phyloP scores from a whole-genome alignment of 1,284 basidiomycete species.

The Violaceomyces palustris region DNA sequence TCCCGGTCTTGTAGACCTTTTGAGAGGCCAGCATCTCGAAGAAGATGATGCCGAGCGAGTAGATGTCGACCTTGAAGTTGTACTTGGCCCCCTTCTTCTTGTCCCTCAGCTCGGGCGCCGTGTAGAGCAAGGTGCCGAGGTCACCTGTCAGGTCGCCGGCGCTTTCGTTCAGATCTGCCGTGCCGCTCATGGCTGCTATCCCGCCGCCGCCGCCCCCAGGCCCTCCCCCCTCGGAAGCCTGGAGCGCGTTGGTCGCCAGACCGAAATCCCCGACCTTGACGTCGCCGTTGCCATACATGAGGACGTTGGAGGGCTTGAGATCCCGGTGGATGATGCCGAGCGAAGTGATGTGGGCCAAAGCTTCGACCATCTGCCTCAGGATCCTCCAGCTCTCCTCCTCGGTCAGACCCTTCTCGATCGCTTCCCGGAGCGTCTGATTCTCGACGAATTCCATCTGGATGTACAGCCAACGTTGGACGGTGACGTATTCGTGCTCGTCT shows the following conservation, averaged over 20 bases:
- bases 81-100: slow-evolving; percentile 61
- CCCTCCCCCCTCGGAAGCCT: slow-evolving; percentile 37
- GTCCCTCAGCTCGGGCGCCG: slow-evolving; percentile 65
- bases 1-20: slow-evolving; percentile 68
- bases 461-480: slow-evolving; percentile 66
- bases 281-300: slow-evolving; percentile 62
- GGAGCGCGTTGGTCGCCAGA: slow-evolving; percentile 58
- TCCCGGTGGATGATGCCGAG: slow-evolving; percentile 89
- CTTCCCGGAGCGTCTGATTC: slow-evolving; percentile 47
- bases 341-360: slow-evolving; percentile 78
- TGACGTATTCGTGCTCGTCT: not conserved
- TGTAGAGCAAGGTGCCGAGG: slow-evolving; percentile 87
- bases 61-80: slow-evolving; percentile 84
- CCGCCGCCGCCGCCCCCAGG: slow-evolving; percentile 3
- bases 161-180: slow-evolving; percentile 58
- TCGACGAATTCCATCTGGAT: slow-evolving; percentile 71
- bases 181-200: slow-evolving; percentile 59
- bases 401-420: slow-evolving; percentile 46
- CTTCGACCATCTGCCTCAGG: slow-evolving; percentile 81
- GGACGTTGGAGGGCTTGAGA: slow-evolving; percentile 48
- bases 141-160: slow-evolving; percentile 59
- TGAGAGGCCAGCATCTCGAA: slow-evolving; percentile 87
- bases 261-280: slow-evolving; percentile 95
- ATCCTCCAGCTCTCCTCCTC: slow-evolving; percentile 76
- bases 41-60: slow-evolving; percentile 87